Evolutionary conservation across 768 basidiomycete species (phyloP).

Genomic region (Cyathus striatus): DNA sequence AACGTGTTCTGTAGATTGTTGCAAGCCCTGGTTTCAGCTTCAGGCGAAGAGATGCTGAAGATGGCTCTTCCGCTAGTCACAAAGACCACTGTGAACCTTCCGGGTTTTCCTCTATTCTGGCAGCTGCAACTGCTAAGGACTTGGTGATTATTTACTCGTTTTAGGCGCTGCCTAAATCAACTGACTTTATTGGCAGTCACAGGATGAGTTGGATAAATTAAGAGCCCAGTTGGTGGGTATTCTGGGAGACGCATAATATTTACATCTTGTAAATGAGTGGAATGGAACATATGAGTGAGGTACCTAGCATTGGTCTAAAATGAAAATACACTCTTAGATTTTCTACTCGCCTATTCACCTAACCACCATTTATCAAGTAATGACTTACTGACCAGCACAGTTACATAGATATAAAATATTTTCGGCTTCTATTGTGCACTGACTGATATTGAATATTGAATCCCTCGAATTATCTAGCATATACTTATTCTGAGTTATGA

Average conservation of each 20-base stretch:
- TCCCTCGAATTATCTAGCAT: too few species aligned
- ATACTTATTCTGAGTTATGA: too few species aligned
- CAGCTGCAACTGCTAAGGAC: constrained; percentile 6
- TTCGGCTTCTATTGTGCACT: too few species aligned
- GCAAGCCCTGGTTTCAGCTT: constrained; percentile 18
- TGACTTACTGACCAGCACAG: too few species aligned
- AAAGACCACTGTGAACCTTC: constrained; percentile 24
- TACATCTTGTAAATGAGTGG: too few species aligned
- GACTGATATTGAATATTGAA: too few species aligned
- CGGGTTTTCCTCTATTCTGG: constrained; percentile 20
- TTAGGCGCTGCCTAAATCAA: neutral
- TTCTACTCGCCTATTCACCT: too few species aligned
- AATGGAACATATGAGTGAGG: too few species aligned
- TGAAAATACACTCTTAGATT: too few species aligned
- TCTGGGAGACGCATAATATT: neutral
- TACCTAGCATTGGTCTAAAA: too few species aligned
- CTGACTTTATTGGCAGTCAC: neutral
- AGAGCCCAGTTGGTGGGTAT: neutral
- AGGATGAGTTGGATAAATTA: neutral
- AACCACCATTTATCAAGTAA: too few species aligned
- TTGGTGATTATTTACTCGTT: neutral
- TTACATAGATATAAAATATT: too few species aligned
- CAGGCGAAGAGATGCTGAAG: constrained; percentile 7
- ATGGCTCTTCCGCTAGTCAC: constrained; percentile 6
- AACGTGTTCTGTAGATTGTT: constrained; percentile 7